Evolutionary conservation across 306 rosid genomes (phyloP), one percentile per base, ranked within the genome.

Genomic region (Comarum palustre): DNA sequence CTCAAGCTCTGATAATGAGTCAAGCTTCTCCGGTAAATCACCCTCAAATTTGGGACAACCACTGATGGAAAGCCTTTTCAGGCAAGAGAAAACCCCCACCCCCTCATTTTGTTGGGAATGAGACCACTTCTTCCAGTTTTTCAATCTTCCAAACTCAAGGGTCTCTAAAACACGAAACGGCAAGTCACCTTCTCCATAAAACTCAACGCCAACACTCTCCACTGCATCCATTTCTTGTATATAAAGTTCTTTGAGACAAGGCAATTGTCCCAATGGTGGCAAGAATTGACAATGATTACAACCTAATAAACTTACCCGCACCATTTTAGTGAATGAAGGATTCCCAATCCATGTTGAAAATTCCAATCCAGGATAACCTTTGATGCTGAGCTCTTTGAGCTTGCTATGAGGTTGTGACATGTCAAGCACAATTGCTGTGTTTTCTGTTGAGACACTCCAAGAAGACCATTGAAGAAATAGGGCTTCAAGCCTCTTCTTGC

Each of bases 271-370:
- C 3, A 61, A 19, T n/a, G 77, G 47, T 14, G 77, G 77, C 9
- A 61, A 34, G 4, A 52, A 73, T 13, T 19, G 34, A 41, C 77
- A 73, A 1, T 32, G 36, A 29, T 20, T 61, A 47, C 77, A 73
- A 31, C 27, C 6, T 31, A 13, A 17, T 45, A 73, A 60, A 9
- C 36, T 73, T 39, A 73, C 13, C 6, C 4, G 16, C 59, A 20
- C 20, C 50, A 67, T 31, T n/a, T 57, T 20, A 29, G 59, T 25
- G 41, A 75, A 68, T 45, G n/a, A 67, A 67, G 39, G 15, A 14
- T 4, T 4, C 4, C 45, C 54, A 0, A 75, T 29, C 79, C 79
- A 75, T 2, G 73, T 13, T 8, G 73, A 51, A 67, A 75, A 55
- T 20, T 22, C 4, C 1, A 3, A 11, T 54, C 73, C 79, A 0